Evolutionary conservation across 2,329 filamentous ascomycete species (phyloP).

Genomic region (Pyricularia pennisetigena): DNA sequence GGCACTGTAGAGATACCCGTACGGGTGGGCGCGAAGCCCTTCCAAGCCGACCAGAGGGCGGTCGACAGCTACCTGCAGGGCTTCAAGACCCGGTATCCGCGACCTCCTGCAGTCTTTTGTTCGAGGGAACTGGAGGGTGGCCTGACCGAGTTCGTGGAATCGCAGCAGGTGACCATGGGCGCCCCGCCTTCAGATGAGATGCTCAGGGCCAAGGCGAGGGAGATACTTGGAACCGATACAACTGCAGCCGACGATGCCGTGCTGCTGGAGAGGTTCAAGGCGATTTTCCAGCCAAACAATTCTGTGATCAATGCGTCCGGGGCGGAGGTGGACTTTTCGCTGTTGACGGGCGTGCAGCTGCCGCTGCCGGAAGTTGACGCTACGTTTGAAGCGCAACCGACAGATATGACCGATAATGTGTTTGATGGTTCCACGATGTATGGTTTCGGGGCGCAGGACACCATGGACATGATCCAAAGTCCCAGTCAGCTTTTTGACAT

Average conservation of each 20-base stretch:
- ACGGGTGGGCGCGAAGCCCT: conserved; percentile 26
- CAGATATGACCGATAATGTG: conserved; percentile 6
- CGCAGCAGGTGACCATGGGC: conserved; percentile 25
- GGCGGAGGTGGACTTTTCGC: not conserved
- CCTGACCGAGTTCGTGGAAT: conserved; percentile 36
- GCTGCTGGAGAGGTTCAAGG: conserved; percentile 44
- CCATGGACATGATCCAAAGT: conserved; percentile 10
- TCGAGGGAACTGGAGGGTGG: conserved; percentile 48
- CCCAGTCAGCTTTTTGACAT: conserved; percentile 2
- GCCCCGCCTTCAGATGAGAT: conserved; percentile 36
- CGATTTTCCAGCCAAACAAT: conserved; percentile 21
- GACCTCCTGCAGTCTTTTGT: conserved; percentile 44
- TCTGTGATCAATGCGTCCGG: not conserved
- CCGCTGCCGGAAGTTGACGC: not conserved
- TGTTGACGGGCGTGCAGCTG: not conserved
- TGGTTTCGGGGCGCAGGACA: conserved; percentile 10
- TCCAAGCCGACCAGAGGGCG: conserved; percentile 31
- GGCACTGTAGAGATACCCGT: conserved; percentile 19
- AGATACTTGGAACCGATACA: conserved; percentile 32
- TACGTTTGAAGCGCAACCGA: conserved; percentile 2
- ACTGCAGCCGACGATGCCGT: conserved; percentile 46
- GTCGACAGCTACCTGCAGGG: conserved; percentile 38
- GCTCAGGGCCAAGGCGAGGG: conserved; percentile 34
- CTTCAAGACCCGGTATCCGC: conserved; percentile 30
- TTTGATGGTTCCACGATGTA: conserved; percentile 14